Evolutionary conservation across 1,284 basidiomycete genomes (phyloP).

Genomic region (Exobasidium rhododendri): DNA sequence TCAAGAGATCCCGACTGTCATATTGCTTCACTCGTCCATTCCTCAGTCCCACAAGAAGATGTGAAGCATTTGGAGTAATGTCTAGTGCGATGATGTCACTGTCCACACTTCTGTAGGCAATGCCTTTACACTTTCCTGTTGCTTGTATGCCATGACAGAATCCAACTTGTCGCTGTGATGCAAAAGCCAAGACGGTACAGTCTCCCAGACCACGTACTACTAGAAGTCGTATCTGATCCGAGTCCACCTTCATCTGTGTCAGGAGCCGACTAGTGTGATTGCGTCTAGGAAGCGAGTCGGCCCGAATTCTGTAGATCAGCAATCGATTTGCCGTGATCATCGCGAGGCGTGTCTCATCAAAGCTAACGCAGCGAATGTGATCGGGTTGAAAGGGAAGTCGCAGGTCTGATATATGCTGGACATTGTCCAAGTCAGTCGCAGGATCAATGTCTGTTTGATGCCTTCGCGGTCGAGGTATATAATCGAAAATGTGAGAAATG

Average conservation of each 20-base stretch:
- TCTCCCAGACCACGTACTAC: background rate
- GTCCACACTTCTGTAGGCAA: background rate
- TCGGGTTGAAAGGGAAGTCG: background rate
- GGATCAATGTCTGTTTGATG: background rate
- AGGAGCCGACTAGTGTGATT: background rate
- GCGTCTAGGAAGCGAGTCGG: background rate
- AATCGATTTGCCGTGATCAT: background rate
- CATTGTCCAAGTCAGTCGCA: background rate
- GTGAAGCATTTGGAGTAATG: background rate
- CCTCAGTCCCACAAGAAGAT: background rate
- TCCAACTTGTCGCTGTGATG: background rate
- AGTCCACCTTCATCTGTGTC: background rate
- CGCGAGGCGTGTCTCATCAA: background rate
- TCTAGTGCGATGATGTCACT: conserved; percentile 2
- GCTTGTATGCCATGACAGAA: background rate
- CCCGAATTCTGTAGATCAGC: background rate
- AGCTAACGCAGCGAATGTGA: background rate
- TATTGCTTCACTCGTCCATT: background rate
- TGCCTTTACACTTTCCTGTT: background rate
- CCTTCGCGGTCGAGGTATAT: background rate
- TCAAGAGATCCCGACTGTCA: background rate
- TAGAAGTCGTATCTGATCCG: background rate
- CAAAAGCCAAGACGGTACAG: background rate
- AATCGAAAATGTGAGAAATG: background rate
- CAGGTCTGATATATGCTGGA: background rate